Evolutionary conservation across 352 stramenopile species (phyloP).

Genomic region (Phytophthora brassicae): DNA sequence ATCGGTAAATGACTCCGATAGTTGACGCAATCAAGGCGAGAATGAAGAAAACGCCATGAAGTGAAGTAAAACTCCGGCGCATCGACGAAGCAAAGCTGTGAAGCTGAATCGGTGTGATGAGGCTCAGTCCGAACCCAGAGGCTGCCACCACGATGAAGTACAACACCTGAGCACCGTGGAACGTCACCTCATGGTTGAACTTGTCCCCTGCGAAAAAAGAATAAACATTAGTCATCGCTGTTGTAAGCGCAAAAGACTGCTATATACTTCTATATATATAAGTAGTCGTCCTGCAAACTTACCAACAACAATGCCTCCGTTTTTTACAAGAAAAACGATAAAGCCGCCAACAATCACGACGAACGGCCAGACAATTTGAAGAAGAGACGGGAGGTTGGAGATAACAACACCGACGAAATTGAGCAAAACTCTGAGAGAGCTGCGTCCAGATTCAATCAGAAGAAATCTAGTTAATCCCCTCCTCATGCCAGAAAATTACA

Average conservation of each 20-base stretch:
- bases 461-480: conserved; percentile 10
- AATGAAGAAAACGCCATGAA: conserved; percentile 40
- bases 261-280: too few species aligned
- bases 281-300: conserved; percentile 8
- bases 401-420: conserved; percentile 63
- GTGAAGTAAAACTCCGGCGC: conserved; percentile 35
- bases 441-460: conserved; percentile 7
- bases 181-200: conserved; percentile 73
- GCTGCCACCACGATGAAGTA: conserved; percentile 76
- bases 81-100: conserved; percentile 38
- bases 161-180: conserved; percentile 74
- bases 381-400: conserved; percentile 52
- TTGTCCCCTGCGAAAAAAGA: conserved; percentile 67
- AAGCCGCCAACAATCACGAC: conserved; percentile 59
- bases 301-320: conserved; percentile 84
- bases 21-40: conserved; percentile 13
- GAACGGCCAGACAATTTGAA: conserved; percentile 74
- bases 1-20: conserved; percentile 50
- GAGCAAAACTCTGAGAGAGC: conserved; percentile 44
- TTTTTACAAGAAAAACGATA: conserved; percentile 61
- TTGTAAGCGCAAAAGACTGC: not conserved
- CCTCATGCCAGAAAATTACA: not conserved
- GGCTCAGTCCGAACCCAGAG: conserved; percentile 56
- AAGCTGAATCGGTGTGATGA: conserved; percentile 41
- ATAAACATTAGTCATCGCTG: not conserved